Percentiles rank a stretch among this genome's conserved stretches.
Conservation (phyloP, 768 basidiomycete species). For the Tubosaeta sp. region DNA sequence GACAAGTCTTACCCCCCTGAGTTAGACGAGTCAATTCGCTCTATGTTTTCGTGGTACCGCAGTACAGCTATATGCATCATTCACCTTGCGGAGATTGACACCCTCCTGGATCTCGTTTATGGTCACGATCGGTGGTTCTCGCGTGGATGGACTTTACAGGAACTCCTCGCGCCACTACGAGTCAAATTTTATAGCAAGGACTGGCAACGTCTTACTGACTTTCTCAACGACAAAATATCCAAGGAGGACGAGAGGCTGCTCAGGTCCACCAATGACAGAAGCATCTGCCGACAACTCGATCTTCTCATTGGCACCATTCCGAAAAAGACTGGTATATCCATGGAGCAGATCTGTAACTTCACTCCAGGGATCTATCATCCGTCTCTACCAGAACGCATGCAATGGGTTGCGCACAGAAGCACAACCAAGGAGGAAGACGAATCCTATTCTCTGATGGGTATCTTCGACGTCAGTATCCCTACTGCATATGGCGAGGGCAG, state of each 20-base stretch:
- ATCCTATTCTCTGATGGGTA: not conserved
- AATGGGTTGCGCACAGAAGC: not conserved
- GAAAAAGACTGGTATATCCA: not conserved
- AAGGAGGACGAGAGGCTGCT: not conserved
- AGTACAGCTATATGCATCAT: not conserved
- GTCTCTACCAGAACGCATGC: not conserved
- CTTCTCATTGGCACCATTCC: not conserved
- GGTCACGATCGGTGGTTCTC: not conserved
- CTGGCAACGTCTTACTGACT: not conserved
- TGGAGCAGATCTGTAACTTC: not conserved
- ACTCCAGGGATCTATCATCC: not conserved
- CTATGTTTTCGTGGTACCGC: slow-evolving; percentile 4
- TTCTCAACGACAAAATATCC: not conserved
- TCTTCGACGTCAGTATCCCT: slow-evolving; percentile 1
- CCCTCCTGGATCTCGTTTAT: not conserved
- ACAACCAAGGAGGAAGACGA: slow-evolving; percentile 1
- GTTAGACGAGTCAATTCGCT: slow-evolving; percentile 2
- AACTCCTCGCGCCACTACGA: not conserved
- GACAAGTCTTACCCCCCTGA: not conserved
- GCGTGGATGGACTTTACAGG: slow-evolving; percentile 3
- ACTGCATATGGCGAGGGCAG: slow-evolving; percentile 1
- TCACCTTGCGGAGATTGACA: not conserved
- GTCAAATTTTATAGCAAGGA: not conserved
- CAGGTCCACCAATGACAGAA: not conserved
- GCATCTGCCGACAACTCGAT: not conserved